A percentile compares a stretch with the other conserved stretches of the same genome.
phyloP scores from a whole-genome alignment of 1,139 yeast genomes.

The Pichia sp. region DNA sequence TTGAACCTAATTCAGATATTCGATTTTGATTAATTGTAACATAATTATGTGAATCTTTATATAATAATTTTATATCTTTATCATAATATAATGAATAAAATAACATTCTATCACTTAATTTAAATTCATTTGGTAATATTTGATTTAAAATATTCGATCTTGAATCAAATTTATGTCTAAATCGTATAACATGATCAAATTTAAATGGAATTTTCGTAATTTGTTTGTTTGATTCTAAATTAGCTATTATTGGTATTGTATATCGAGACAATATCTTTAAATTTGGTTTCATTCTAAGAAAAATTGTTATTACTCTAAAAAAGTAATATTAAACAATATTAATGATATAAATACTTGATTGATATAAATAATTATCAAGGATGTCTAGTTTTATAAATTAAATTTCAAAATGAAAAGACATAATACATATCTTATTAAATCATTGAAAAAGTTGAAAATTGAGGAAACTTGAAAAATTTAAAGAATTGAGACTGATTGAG shows the following conservation, averaged over 20 bases:
- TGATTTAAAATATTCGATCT: slow-evolving; percentile 17
- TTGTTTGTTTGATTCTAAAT: slow-evolving; percentile 2
- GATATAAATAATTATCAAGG: too few species aligned
- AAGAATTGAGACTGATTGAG: too few species aligned
- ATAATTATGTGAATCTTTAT: slow-evolving; percentile 1
- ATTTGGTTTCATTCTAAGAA: not conserved
- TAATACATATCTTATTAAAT: too few species aligned
- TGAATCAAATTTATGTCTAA: slow-evolving; percentile 21
- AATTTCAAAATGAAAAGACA: too few species aligned
- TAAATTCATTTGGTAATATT: slow-evolving; percentile 21
- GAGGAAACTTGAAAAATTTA: too few species aligned
- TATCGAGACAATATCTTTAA: not conserved
- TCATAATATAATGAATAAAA: slow-evolving; percentile 18
- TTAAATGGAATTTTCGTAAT: slow-evolving; percentile 10
- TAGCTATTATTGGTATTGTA: slow-evolving; percentile 2
- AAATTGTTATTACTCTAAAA: not conserved
- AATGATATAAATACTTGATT: too few species aligned
- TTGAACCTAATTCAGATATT: slow-evolving; percentile 11
- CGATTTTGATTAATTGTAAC: slow-evolving; percentile 1
- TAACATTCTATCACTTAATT: slow-evolving; percentile 17
- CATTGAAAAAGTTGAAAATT: too few species aligned
- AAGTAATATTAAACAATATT: slow-evolving; percentile 2
- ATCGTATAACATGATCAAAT: slow-evolving; percentile 14
- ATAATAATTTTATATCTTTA: slow-evolving; percentile 1
- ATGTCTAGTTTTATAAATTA: too few species aligned